Base-by-base conservation (phyloP, 2,329 filamentous ascomycete genomes). In the Nannizzia gypsea region DNA sequence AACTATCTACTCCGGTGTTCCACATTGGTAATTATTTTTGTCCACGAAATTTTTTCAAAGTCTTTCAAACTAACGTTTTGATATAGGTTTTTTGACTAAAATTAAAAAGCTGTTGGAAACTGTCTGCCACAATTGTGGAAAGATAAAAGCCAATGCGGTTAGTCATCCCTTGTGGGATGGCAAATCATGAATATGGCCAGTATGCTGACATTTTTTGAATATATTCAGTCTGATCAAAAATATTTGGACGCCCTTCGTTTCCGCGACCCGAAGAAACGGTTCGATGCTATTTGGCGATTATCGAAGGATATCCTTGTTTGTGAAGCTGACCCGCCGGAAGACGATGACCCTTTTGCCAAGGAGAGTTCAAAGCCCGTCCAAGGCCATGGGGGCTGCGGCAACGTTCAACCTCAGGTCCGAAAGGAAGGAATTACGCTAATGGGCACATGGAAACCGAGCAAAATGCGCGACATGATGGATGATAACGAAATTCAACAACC, bases 101-200 rank as follows among this genome's bases (percentile, higher is more conserved):
- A 91, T 96, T 77, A 99, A 99, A 82, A 99, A 97, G 81, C 84
- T 99, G 69, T 81, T 99, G 74, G 95, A 99, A 82, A 93, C 91
- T 68, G 91, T 99, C 75, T 99, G 95, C 82, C 91, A 96, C 79
- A 96, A 95, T 76, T 99, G 95, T 81, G 92, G 91, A 78, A 95
- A 93, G 81, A 89, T 97, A 72, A 84, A 96, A 81, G 87, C 90
- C 77, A 91, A 97, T 83, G 89, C 90, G 86, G 92, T 97, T 86
- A 90, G 92, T 95, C 80, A 81, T 80, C 79, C 80, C 80, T 78
- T 73, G 70, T 72, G 76, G 77, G 74, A 80, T 79, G 77, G 76
- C 81, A 76, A 76, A 77, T 74, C 71, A 74, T 75, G 71, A 74
- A 77, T 76, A 44, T 79, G 69, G 74, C 75, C 67, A 68, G 73